Evolutionary conservation across 768 basidiomycete species (phyloP), one percentile per base, ranked within the genome.

Genomic region (Phanerodontia chrysosporium): DNA sequence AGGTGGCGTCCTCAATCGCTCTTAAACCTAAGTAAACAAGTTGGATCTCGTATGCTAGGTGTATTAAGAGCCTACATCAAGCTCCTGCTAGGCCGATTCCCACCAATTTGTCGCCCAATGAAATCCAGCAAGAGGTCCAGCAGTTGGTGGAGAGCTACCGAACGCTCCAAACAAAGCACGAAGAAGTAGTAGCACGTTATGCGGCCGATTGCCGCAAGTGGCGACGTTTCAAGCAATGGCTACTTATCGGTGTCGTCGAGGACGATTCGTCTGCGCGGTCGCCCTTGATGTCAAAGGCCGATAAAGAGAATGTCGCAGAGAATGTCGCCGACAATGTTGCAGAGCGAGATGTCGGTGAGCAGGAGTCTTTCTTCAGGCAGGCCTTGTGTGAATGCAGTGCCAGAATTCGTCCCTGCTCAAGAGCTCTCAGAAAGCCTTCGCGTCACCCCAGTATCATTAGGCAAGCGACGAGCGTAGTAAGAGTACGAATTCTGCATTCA

Each of bases 191-290:
- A 14, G 72, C 68, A 16, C 77, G 75, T 14, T 83, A 81, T 68
- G 76, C 79, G 62, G 58, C 61, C 18, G 81, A 86, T 66, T 83
- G 77, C 39, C 7, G 28, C 1, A 62, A 58, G 28, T 62, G 61
- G 61, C 52, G 35, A 14, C 32, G 42, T 13, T 62, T 58, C 67
- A 76, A 76, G 65, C 80, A 75, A 62, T 86, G 77, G 83, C 8
- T 52, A 6, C 32, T 28, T 25, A 28, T 45, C 22, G 30, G 53
- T 22, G 12, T 24, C 16, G 32, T 3, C 2, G n/a, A 54, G 9
- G 14, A 35, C 30, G 21, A 27, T 18, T 10, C 28, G n/a, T 13
- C 28, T 18, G 2, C 44, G 7, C 35, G 32, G 13, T 42, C 18
- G 28, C 35, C 35, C 21, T 16, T 2, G 60, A 27, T 0, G 52